Evolutionary conservation across 108 stramenopile species (phyloP), one percentile per base, ranked within the genome.

Genomic region (Fistulifera solaris): DNA sequence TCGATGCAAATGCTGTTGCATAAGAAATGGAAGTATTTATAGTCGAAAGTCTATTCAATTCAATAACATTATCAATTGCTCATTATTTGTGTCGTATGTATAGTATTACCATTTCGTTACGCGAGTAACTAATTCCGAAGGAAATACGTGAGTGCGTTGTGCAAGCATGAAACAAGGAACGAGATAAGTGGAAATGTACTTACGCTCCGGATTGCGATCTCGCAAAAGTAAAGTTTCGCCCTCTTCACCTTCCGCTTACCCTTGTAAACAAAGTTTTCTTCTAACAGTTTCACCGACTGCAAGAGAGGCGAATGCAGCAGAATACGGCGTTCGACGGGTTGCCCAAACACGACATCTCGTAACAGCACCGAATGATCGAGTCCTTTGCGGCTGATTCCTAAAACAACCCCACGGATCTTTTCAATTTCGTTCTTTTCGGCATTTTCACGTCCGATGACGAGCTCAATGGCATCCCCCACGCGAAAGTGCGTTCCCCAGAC

Each of bases 221-320:
- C 64, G 46, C 48, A 72, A 63, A 49, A 66, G 38, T 72, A 72
- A 48, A 94, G 70, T 52, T 91, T 91, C 18, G 89, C 70, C 47
- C 85, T 56, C 57, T 89, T 89, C 23, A 94, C 77, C 80, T 89
- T 91, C 48, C 77, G 71, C 71, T 81, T 87, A 13, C 88, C 89
- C 65, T 85, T 83, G 75, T 78, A 85, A 40, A 89, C 76, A 70
- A 89, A 92, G 48, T 84, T 82, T 50, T 68, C 71, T 64, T 94
- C 85, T 75, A 94, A 55, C 19, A 94, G 77, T 50, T 70, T 86
- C 31, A 81, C 50, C 0, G 66, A 68, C 65, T 83, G 79, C 41
- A 90, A 64, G 71, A 86, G 66, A 1, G 89, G 89, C 24, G 77
- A 79, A 56, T 84, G 77, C 63, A 90, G 62, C 7, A 77, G 80